Base-by-base conservation (phyloP, 768 basidiomycete species). In the Pleurotus salmoneostramineus region DNA sequence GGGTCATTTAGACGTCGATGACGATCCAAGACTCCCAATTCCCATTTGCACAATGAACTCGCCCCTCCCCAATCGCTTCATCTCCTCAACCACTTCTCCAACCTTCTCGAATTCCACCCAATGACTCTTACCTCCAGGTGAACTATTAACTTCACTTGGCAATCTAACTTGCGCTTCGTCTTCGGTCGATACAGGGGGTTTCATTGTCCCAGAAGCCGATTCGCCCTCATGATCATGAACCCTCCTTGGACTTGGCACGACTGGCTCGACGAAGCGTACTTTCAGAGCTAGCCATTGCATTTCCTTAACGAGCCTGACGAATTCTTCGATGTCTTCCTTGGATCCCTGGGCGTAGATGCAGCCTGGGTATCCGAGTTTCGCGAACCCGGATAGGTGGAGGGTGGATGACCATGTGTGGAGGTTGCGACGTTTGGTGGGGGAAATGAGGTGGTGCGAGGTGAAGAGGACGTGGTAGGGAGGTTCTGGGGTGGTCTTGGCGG, bases 241-340 rank as follows among this genome's bases (percentile, higher is more conserved):
- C 21, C 21, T 27, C 21, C 21, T 27, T 27, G 21, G 21, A 27
- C 21, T 27, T 27, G 21, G 21, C 21, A 3, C 3, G 3, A 27
- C 2, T 27, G 78, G 71, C 63, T 88, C 85, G 15, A 84, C 66
- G 63, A 89, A 87, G 21, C 89, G 69, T 4, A 88, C 70, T 56
- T 80, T 76, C 60, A 91, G 68, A 7, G 89, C 89, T 0, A 91
- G 73, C 90, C 89, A 91, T 64, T 90, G 87, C 88, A 90, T 89
- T 15, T 74, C 78, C 65, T 86, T 89, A 56, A 91, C 79, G 52
- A 85, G 86, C 15, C 66, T 71, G 1, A 88, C 80, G 62, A 89
- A 89, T 62, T 85, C 83, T 63, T 85, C 79, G 10, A 90, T 72
- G 48, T 79, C 71, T 6, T 75, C 69, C 44, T 74, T 72, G 15